phyloP scores from a whole-genome alignment of 192 early-diverging fungal genomes.

The Funneliformis mosseae region DNA sequence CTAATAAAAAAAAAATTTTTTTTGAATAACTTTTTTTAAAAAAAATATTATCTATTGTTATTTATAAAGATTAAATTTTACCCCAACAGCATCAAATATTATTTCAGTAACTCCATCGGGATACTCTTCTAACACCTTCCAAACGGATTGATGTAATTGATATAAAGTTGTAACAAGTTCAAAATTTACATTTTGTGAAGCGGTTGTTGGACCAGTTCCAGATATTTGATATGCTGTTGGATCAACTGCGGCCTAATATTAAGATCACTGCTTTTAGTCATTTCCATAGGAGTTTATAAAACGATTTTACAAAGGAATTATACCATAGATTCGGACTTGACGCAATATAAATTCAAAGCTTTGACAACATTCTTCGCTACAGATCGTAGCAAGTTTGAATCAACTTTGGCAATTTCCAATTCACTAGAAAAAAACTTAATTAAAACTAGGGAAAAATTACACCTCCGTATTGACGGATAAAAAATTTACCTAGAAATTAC shows the following conservation, averaged over 20 bases:
- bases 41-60: too few relatives aligned
- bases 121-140: constrained; percentile 62
- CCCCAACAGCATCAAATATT: constrained; percentile 54
- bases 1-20: constrained; percentile 39
- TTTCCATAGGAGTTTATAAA: not conserved
- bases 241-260: constrained; percentile 38
- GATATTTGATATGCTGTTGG: constrained; percentile 43
- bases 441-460: not conserved
- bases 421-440: constrained; percentile 51
- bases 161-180: constrained; percentile 65
- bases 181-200: constrained; percentile 56
- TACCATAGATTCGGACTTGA: constrained; percentile 62
- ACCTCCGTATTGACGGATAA: not conserved
- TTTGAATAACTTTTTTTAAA: not conserved
- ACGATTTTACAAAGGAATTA: not conserved
- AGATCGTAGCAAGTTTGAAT: constrained; percentile 49
- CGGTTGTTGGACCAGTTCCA: constrained; percentile 42
- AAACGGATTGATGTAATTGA: constrained; percentile 61
- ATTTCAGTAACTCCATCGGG: constrained; percentile 50
- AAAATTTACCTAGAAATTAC: constrained; percentile 55
- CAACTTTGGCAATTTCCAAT: constrained; percentile 67
- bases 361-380: constrained; percentile 60
- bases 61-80: constrained; percentile 41
- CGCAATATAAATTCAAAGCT: constrained; percentile 60
- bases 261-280: not conserved